Conservation (phyloP, 2,329 filamentous ascomycete genomes). For the Fusarium transvaalense region DNA sequence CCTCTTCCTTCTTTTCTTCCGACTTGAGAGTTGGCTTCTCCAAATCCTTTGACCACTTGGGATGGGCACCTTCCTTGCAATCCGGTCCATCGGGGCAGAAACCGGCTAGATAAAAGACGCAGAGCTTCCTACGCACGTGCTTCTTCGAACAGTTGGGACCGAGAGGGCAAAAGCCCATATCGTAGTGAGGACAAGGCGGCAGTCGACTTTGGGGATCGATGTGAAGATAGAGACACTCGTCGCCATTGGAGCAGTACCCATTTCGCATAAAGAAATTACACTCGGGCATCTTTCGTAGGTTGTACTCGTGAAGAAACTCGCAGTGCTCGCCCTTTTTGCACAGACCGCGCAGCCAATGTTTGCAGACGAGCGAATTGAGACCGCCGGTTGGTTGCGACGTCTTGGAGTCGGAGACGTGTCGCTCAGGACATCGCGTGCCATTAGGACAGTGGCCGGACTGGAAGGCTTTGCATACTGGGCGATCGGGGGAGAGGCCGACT, state of each 20-base stretch:
- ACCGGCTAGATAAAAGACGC: conserved; percentile 87
- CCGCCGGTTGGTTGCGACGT: conserved; percentile 59
- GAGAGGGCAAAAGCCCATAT: conserved; percentile 92
- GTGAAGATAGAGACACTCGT: conserved; percentile 95
- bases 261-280: conserved; percentile 96
- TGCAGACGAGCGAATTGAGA: conserved; percentile 91
- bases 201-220: conserved; percentile 85
- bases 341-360: conserved; percentile 96
- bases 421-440: conserved; percentile 86
- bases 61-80: conserved; percentile 86
- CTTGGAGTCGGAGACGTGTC: conserved; percentile 69
- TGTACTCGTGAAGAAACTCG: conserved; percentile 99
- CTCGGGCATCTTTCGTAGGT: conserved; percentile 97
- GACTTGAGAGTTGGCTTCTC: conserved; percentile 80
- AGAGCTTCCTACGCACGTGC: conserved; percentile 85
- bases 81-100: conserved; percentile 87
- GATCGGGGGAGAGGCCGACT: conserved; percentile 82
- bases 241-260: conserved; percentile 94
- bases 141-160: conserved; percentile 89
- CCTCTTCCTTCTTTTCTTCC: conserved; percentile 71
- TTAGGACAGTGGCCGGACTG: conserved; percentile 87
- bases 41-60: conserved; percentile 81
- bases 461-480: conserved; percentile 88
- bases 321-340: conserved; percentile 98
- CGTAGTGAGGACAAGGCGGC: conserved; percentile 89